Evolutionary conservation across 768 basidiomycete genomes (phyloP).

Genomic region (button mushroom (Agaricus bisporus)): DNA sequence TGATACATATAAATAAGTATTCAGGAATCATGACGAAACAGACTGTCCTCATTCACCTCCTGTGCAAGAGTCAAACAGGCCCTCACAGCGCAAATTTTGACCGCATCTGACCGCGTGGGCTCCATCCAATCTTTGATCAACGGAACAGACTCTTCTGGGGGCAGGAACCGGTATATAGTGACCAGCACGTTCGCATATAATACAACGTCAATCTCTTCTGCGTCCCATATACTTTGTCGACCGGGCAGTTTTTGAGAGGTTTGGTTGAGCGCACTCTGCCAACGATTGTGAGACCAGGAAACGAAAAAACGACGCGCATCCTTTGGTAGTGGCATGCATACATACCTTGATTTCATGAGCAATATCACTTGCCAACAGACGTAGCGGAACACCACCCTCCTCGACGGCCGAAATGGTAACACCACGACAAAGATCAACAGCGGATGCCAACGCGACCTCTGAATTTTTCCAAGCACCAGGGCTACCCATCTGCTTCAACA

Average conservation of each 20-base stretch:
- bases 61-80: conserved; percentile 63
- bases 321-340: neutral
- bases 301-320: neutral
- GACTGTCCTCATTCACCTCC: conserved; percentile 43
- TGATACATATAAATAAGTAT: conserved; percentile 18
- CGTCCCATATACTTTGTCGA: conserved; percentile 45
- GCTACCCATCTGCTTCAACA: conserved; percentile 51
- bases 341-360: conserved; percentile 76
- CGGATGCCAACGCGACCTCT: conserved; percentile 66
- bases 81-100: conserved; percentile 73
- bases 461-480: conserved; percentile 42
- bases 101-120: conserved; percentile 73
- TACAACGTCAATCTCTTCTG: conserved; percentile 71
- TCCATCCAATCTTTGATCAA: conserved; percentile 64
- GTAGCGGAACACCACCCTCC: conserved; percentile 51
- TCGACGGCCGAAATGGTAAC: conserved; percentile 40
- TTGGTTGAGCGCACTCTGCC: conserved; percentile 18
- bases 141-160: conserved; percentile 51
- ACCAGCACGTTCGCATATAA: conserved; percentile 73
- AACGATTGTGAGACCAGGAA: neutral
- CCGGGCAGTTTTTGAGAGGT: neutral
- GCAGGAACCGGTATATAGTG: conserved; percentile 63
- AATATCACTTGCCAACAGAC: conserved; percentile 62
- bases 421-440: conserved; percentile 72
- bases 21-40: neutral